Percentiles rank a stretch among this genome's conserved stretches.
These are phyloP conservation scores for Lichtheimia ramosa DNA, from an alignment of 371 early-diverging fungal genomes.

Conservation along the genomic window DNA sequence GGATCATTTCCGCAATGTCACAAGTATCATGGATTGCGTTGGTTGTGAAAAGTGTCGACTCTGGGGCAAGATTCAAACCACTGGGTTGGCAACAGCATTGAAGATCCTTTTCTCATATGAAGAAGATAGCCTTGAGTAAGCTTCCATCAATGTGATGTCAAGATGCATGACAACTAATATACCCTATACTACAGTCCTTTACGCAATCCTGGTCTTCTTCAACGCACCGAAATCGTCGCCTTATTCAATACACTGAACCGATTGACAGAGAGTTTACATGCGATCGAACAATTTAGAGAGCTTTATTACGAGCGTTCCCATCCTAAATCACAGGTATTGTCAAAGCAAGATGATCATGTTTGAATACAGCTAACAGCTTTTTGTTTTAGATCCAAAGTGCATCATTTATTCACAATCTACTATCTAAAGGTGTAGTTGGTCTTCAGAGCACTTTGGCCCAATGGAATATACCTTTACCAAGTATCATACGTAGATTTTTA, in stretches of 20 bases:
- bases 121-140: slow-evolving; percentile 65
- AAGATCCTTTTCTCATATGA: slow-evolving; percentile 92
- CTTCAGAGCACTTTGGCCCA: no score
- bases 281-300: slow-evolving; percentile 69
- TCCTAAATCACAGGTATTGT: slow-evolving; percentile 1
- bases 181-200: slow-evolving; percentile 41
- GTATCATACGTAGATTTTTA: no score
- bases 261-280: slow-evolving; percentile 76
- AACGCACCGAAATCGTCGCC: slow-evolving; percentile 89
- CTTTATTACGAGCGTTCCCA: slow-evolving; percentile 60
- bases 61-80: slow-evolving; percentile 94
- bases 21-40: slow-evolving; percentile 97
- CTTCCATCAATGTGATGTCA: neutral
- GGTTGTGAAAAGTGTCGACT: slow-evolving; percentile 97
- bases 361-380: no score
- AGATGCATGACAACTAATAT: neutral
- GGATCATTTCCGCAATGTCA: slow-evolving; percentile 92
- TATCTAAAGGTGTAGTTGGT: no score
- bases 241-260: slow-evolving; percentile 91
- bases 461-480: no score
- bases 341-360: no score
- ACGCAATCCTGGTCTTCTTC: slow-evolving; percentile 53
- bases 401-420: no score
- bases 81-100: slow-evolving; percentile 89
- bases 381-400: no score